Evolutionary conservation across 2,329 filamentous ascomycete genomes (phyloP).

Genomic region (Alternaria postmessia): DNA sequence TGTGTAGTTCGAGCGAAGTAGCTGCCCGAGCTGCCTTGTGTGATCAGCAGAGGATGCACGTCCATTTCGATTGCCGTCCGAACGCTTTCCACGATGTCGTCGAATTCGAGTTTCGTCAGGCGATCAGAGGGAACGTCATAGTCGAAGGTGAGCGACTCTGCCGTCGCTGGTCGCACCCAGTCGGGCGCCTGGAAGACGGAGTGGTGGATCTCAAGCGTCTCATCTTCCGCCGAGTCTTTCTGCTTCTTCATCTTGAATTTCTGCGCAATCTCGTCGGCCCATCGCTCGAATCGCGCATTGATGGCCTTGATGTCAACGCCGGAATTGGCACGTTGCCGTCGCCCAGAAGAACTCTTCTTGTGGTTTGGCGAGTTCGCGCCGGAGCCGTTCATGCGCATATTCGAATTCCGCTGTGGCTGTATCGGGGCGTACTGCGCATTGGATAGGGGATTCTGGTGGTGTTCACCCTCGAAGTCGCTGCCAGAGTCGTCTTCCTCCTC

Average conservation of each 20-base stretch:
- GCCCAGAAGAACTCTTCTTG: conserved; percentile 36
- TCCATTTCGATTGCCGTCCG: conserved; percentile 86
- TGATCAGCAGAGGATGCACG: conserved; percentile 93
- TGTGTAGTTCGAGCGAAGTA: conserved; percentile 94
- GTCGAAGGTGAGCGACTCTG: conserved; percentile 72
- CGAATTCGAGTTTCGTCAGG: conserved; percentile 83
- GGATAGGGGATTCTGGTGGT: conserved; percentile 49
- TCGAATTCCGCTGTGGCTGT: conserved; percentile 54
- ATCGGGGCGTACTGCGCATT: conserved; percentile 57
- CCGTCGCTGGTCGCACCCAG: conserved; percentile 79
- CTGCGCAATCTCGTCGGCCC: conserved; percentile 97
- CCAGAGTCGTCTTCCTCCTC: conserved; percentile 56
- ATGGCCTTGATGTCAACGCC: conserved; percentile 98
- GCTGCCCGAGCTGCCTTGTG: conserved; percentile 95
- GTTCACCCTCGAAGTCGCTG: conserved; percentile 53
- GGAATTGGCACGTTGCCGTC: conserved; percentile 74
- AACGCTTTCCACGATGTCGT: conserved; percentile 90
- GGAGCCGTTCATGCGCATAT: conserved; percentile 53
- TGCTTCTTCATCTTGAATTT: conserved; percentile 90
- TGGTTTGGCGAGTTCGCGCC: conserved; percentile 44
- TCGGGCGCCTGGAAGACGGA: conserved; percentile 96
- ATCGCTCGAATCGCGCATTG: conserved; percentile 91
- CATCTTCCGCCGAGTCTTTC: conserved; percentile 76
- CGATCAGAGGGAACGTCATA: conserved; percentile 66
- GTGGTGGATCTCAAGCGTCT: conserved; percentile 93